Evolutionary conservation across 2,329 filamentous ascomycete genomes (phyloP), one percentile per base, ranked within the genome.

Genomic region (Ascochyta viciae-villosae): DNA sequence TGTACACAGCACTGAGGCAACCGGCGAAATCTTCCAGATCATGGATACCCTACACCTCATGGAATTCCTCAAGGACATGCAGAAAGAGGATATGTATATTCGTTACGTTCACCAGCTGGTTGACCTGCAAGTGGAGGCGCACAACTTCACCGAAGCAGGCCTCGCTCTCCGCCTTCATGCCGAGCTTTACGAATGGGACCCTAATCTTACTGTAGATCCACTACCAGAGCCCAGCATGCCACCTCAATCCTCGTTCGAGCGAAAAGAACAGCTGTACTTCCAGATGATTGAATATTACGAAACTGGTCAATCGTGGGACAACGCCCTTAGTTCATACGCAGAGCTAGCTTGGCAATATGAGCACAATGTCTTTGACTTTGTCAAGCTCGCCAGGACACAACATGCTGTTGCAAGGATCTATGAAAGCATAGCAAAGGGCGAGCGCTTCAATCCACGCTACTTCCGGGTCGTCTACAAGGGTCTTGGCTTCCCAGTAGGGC

Each of bases 31-130:
- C 1, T 89, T 89, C 7, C 87, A 90, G 58, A 90, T 96, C 62
- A 91, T 96, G 76, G 92, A 97, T 74, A 91, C 92, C 0, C 80
- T 98, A 47, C 87, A 91, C 52, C 81, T 98, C 24, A 97, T 98
- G 93, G 92, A 97, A 66, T 98, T 97, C 77, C 83, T 98, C 65
- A 90, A 92, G 63, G 92, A 97, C 71, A 96, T 97, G 89, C 91
- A 96, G 64, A 96, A 96, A 71, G 92, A 96, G 73, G 93, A 97
- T 68, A 96, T 97, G 54, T 98, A 96, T 75, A 90, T 96, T 62
- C 89, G 92, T 62, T 97, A 98, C 68, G 93, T 98, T 13, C 94
- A 98, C 72, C 92, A 97, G 74, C 83, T 98, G 19, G 91, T 92
- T 2, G 81, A 87, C 35, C 81, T 95, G 12, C 94, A 98, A 74